Evolutionary conservation across 139 green algal species (phyloP), one percentile per base, ranked within the genome.

Genomic region (Picochlorum sp.): DNA sequence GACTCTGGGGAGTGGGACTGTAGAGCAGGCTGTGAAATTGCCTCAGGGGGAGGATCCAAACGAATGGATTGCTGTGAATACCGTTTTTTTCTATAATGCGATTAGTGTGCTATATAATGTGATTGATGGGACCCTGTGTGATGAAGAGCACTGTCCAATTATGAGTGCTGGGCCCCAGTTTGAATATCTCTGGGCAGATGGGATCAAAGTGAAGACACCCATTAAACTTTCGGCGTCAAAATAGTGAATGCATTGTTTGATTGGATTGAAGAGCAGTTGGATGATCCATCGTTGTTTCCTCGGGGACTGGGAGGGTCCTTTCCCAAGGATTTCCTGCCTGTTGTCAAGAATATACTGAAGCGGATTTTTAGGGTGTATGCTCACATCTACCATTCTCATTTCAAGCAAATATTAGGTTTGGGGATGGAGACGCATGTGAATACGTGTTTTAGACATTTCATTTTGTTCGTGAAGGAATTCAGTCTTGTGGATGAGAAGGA

Each of bases 371-470:
- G 93, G 3, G 93, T 99, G 9, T 99, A 98, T 68, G 93, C 87
- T 2, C 93, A 99, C 83, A 97, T 99, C 13, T 99, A 99, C 75
- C 94, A 98, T 75, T 92, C 82, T 6, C 93, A 99, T 77, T 99
- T 99, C 81, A 80, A 65, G 45, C 65, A 85, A 23, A 69, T 92
- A 4, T 82, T 80, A 67, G 69, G 54, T 15, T 71, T 95, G 16
- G 81, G 77, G 11, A 84, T 90, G 69, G 88, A 98, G 68, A 86
- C 92, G 2, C 93, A 99, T 80, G 76, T 99, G 21, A 98, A 98
- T 83, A 98, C 92, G 14, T 97, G 89, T 79, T 99, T 99, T 84
- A 96, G 96, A 68, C 92, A 98, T 80, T 98, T 98, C 76, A 93
- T 98, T 67, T 86, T 89, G 65, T 98, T 97, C 67, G 86, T 81